Conservation (phyloP, 495 filamentous ascomycete species). For the Hyaloscypha hepaticicola region DNA sequence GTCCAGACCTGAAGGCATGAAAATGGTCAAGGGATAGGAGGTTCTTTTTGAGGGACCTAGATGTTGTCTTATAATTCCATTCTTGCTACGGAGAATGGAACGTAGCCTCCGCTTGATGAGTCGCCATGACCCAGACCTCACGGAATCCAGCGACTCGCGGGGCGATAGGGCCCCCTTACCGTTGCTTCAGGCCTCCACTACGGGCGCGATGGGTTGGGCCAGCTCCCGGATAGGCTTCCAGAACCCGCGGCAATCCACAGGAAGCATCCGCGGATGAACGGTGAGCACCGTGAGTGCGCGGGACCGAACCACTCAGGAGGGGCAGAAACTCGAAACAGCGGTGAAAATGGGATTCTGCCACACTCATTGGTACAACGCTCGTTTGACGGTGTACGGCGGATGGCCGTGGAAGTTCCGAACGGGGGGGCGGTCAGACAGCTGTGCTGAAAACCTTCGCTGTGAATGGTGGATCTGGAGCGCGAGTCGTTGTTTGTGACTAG, state of each 20-base stretch:
- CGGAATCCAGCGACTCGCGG: background rate
- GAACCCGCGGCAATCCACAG: background rate
- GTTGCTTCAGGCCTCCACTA: slow-evolving; percentile 1
- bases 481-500: too few relatives aligned
- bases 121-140: slow-evolving; percentile 1
- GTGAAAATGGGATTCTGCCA: background rate
- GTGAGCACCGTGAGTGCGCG: background rate
- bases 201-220: background rate
- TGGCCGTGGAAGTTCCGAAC: background rate
- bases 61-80: background rate
- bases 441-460: slow-evolving; percentile 4
- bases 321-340: background rate
- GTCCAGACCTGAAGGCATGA: background rate
- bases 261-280: background rate
- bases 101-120: background rate
- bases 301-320: background rate
- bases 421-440: slow-evolving; percentile 8
- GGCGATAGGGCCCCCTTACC: background rate
- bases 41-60: background rate
- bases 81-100: background rate
- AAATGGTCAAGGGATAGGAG: background rate
- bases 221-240: background rate
- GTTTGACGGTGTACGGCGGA: background rate
- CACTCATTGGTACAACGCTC: background rate
- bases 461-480: slow-evolving; percentile 5